Percentiles rank a stretch among this genome's conserved stretches.
Conservation (phyloP, 2,329 filamentous ascomycete genomes). For the Apiospora marii region DNA sequence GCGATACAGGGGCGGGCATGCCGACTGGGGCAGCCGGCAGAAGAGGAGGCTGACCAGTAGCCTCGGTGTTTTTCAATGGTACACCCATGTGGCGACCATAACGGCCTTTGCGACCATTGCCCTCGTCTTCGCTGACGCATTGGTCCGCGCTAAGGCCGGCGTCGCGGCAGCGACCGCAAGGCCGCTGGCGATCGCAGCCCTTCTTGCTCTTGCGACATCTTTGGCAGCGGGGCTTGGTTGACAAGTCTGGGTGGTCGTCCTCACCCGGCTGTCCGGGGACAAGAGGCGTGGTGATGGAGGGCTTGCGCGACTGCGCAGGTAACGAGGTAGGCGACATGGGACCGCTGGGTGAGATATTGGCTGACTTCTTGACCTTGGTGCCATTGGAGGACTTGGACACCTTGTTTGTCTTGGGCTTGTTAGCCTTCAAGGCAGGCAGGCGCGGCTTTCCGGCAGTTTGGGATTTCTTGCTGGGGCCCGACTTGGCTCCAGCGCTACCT, state of each 20-base stretch:
- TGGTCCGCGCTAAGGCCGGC: conserved; percentile 92
- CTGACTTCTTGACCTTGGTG: conserved; percentile 62
- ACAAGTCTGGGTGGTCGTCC: conserved; percentile 91
- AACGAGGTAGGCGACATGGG: conserved; percentile 72
- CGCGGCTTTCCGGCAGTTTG: conserved; percentile 44
- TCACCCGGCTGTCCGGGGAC: conserved; percentile 70
- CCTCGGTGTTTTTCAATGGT: conserved; percentile 66
- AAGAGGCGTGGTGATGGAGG: conserved; percentile 69
- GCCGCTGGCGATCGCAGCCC: conserved; percentile 94
- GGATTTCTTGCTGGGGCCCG: conserved; percentile 53
- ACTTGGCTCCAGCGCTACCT: neutral
- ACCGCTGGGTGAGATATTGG: conserved; percentile 45
- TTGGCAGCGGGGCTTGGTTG: conserved; percentile 95
- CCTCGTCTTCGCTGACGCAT: conserved; percentile 97
- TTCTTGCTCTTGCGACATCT: conserved; percentile 99
- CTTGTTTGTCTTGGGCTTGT: conserved; percentile 55
- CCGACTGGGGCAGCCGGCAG: conserved; percentile 52
- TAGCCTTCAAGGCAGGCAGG: conserved; percentile 47
- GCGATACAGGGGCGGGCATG: conserved; percentile 37
- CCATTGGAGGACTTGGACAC: conserved; percentile 47
- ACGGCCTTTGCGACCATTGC: conserved; percentile 94
- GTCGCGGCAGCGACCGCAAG: conserved; percentile 94
- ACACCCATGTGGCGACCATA: conserved; percentile 80
- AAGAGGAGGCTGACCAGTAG: conserved; percentile 44
- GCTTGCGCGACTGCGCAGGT: conserved; percentile 75